Evolutionary conservation across 345 rosid genomes (phyloP).

Genomic region (Zanthoxylum bungeanum): DNA sequence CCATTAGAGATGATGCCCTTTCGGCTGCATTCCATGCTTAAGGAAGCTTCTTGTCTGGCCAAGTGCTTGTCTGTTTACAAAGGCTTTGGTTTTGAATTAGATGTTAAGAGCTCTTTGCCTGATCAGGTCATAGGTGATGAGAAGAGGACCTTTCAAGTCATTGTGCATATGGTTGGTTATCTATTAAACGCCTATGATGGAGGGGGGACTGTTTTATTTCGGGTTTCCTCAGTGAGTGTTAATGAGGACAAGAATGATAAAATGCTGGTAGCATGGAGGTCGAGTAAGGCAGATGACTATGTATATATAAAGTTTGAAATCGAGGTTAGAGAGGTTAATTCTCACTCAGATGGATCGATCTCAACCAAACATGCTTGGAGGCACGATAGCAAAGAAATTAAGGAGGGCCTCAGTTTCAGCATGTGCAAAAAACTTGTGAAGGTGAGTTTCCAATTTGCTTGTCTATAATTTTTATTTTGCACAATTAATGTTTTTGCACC

Average conservation of each 20-base stretch:
- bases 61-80: conserved; percentile 74
- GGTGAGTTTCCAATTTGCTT: conserved; percentile 38
- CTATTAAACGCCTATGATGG: conserved; percentile 58
- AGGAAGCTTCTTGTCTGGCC: conserved; percentile 83
- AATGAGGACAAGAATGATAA: conserved; percentile 51
- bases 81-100: conserved; percentile 65
- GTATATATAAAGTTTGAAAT: conserved; percentile 65
- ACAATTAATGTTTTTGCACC: background rate
- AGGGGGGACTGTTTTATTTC: conserved; percentile 52
- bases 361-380: conserved; percentile 30
- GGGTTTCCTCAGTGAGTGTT: conserved; percentile 44
- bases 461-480: background rate
- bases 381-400: conserved; percentile 43
- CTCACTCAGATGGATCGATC: conserved; percentile 37
- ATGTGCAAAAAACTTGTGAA: conserved; percentile 92
- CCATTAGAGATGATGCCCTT: conserved; percentile 62
- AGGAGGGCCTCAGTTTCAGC: conserved; percentile 71
- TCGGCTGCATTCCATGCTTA: conserved; percentile 67
- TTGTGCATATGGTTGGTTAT: conserved; percentile 87
- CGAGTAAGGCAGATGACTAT: conserved; percentile 43
- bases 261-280: conserved; percentile 47
- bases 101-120: conserved; percentile 67
- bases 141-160: conserved; percentile 82
- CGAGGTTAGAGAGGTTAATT: conserved; percentile 49
- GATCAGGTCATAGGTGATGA: conserved; percentile 82